Base-by-base conservation (phyloP, 2,329 filamentous ascomycete species). In the Arthrinium phaeospermum region DNA sequence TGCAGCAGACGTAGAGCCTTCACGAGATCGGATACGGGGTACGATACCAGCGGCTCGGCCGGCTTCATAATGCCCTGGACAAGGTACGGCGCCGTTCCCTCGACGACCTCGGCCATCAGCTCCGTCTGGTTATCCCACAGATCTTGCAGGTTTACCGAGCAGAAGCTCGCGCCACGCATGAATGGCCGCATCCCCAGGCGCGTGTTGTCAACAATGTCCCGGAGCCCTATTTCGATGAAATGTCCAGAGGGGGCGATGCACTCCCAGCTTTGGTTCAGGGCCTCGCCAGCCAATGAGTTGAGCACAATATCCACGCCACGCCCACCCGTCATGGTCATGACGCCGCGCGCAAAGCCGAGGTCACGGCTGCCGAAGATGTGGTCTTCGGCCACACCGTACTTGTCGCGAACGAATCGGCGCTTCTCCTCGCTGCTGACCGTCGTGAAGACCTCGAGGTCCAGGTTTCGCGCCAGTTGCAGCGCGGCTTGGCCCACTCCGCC, bases 301-400 rank as follows among this genome's bases (percentile, higher is more conserved):
- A 86, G 85, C 1, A 86, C 79, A 10, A 86, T 73, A 53, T 88
- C 85, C 1, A 86, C 78, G 22, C 82, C 82, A 0, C 70, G 70
- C 0, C 77, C 74, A 19, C 72, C 74, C 0, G 83, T 85, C 19
- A 78, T 70, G 0, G 78, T 72, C 34, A 79, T 75, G 27, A 86
- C 74, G 27, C 3, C 75, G 71, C 0, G 76, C 73, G 13, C 80
- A 34, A 85, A 82, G 24, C 76, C 77, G 24, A 82, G 80, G 12
- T 82, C 78, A 22, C 82, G 80, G 0, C 78, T 81, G 45, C 45
- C 45, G 19, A 46, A 19, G 45, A 46, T 14, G 13, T 19, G 19
- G 45, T 46, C 14, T 0, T 76, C 72, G 13, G 89, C 71, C 0
- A 82, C 82, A 45, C 81, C 79, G 0, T 71, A 46, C 1, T 75